A percentile compares a stretch with the other conserved stretches of the same genome.
phyloP scores from a whole-genome alignment of 2,329 filamentous ascomycete genomes.

The Exophiala bonariae region DNA sequence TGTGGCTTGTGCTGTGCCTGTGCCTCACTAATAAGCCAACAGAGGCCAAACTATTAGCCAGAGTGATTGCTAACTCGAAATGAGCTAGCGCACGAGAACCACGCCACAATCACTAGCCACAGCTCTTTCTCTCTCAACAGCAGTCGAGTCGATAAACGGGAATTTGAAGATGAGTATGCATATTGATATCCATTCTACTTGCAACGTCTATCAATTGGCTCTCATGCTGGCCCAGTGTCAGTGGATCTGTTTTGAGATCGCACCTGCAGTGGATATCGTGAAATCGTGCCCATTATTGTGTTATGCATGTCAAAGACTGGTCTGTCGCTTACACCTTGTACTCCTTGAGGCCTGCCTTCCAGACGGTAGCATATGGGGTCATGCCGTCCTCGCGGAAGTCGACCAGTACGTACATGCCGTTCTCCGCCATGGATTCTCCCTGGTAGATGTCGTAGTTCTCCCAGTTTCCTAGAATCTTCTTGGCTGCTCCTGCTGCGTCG shows the following conservation, averaged over 20 bases:
- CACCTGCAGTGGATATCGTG: neutral
- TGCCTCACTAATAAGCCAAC: too few relatives aligned
- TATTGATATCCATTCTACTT: neutral
- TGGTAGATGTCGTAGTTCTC: slow-evolving; percentile 96
- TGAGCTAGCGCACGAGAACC: too few relatives aligned
- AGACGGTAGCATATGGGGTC: slow-evolving; percentile 85
- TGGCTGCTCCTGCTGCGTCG: slow-evolving; percentile 71
- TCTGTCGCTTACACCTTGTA: slow-evolving; percentile 75
- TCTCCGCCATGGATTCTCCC: slow-evolving; percentile 87
- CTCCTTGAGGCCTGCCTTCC: slow-evolving; percentile 89
- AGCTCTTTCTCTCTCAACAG: too few relatives aligned
- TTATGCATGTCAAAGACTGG: neutral
- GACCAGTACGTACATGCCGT: slow-evolving; percentile 74
- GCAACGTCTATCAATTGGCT: too few relatives aligned
- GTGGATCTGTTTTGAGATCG: too few relatives aligned
- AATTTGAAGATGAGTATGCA: too few relatives aligned
- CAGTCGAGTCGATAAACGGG: too few relatives aligned
- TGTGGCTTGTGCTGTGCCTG: neutral
- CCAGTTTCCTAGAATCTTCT: slow-evolving; percentile 85
- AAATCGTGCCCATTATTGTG: neutral
- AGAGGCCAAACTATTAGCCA: too few relatives aligned
- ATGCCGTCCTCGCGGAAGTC: slow-evolving; percentile 88
- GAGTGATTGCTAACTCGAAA: too few relatives aligned
- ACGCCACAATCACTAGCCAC: too few relatives aligned
- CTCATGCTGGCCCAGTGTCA: too few relatives aligned